Base-by-base conservation (phyloP, 139 green algal genomes). In the Picocystis salinarum region DNA sequence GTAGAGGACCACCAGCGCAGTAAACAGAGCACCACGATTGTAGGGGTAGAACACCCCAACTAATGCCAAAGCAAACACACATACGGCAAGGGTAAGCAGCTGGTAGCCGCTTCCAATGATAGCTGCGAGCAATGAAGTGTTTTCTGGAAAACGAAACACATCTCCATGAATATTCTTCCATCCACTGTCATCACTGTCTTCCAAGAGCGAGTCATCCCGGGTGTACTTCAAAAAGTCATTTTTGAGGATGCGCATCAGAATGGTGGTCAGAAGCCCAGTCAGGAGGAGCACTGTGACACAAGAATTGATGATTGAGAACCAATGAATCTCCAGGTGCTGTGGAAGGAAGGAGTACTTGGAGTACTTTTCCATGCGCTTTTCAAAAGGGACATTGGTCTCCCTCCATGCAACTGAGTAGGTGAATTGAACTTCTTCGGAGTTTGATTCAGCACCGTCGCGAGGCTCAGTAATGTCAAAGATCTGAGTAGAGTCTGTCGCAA, bases 211-310 rank as follows among this genome's bases (percentile, higher is more conserved):
- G n/a, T n/a, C 42, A 19, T 74, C 62, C 10, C 55, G 53, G 13
- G 56, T 52, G 50, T 72, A 74, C 65, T 71, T 74, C 29, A 71
- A 46, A 29, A 74, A 74, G 64, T 74, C 65, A 40, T 74, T 74
- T 45, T 71, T 73, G 26, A 74, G 40, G 19, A 74, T 58, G 25
- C 61, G 52, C 65, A 74, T 67, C 27, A 74, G 45, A 23, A 74
- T 73, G 17, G 65, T 72, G 1, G 65, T 62, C 12, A 74, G 34
- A 45, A 74, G 71, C 1, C 60, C 65, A 7, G 55, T 71, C 22
- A 74, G 53, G 31, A 74, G 53, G 29, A 74, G 46, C 33, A 74
- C 65, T n/a, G 65, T 74, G 20, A 74, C 61, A 41, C 50, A 69
- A 27, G 29, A 55, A 49, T 74, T 74, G 26, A 74, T 59, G 41